A percentile compares a stretch with the other conserved stretches of the same genome.
Conservation (phyloP, 129 eudicot genomes). For the Kitagawia praeruptora region DNA sequence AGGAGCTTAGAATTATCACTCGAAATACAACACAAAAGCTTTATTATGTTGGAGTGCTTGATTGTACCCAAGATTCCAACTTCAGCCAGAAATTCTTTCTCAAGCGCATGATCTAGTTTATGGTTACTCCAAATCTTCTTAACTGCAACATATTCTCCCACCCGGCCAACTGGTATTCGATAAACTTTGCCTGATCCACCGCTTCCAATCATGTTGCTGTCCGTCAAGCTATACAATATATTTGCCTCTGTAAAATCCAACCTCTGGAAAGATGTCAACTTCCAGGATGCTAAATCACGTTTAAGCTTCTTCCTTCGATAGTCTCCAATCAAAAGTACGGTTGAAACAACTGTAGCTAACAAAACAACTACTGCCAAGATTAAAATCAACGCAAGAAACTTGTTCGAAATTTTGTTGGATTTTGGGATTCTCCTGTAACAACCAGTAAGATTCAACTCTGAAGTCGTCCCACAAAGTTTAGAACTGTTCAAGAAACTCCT, state of each 20-base stretch:
- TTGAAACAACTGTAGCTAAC: slow-evolving; percentile 27
- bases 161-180: slow-evolving; percentile 38
- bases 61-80: slow-evolving; percentile 72
- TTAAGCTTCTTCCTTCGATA: slow-evolving; percentile 48
- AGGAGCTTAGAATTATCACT: slow-evolving; percentile 80
- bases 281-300: slow-evolving; percentile 54
- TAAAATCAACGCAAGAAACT: slow-evolving; percentile 43
- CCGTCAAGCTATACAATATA: slow-evolving; percentile 46
- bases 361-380: slow-evolving; percentile 38
- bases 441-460: slow-evolving; percentile 33
- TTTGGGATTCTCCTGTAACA: slow-evolving; percentile 29
- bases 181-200: slow-evolving; percentile 97
- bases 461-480: slow-evolving; percentile 41
- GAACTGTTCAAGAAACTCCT: slow-evolving; percentile 72
- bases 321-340: slow-evolving; percentile 40
- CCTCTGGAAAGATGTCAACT: slow-evolving; percentile 64
- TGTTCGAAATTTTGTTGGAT: slow-evolving; percentile 33
- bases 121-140: slow-evolving; percentile 58
- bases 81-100: slow-evolving; percentile 73
- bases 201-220: slow-evolving; percentile 52
- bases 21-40: slow-evolving; percentile 71
- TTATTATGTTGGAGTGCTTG: slow-evolving; percentile 78
- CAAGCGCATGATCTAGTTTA: slow-evolving; percentile 36
- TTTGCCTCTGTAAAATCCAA: slow-evolving; percentile 60
- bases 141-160: slow-evolving; percentile 63